These are phyloP conservation scores for Solanum chilense DNA, from an alignment of 257 asterid genomes.

Conservation along the genomic window DNA sequence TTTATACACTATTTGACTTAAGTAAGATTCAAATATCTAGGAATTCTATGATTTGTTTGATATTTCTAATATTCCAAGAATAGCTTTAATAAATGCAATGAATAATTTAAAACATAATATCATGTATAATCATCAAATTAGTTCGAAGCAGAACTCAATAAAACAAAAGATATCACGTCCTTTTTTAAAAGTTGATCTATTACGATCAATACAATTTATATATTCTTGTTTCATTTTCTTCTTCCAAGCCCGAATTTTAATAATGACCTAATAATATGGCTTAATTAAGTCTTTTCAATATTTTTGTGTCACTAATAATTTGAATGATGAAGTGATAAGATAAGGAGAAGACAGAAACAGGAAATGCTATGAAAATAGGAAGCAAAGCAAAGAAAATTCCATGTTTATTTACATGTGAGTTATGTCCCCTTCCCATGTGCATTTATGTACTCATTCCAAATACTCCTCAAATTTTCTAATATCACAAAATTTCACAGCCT, in stretches of 20 bases:
- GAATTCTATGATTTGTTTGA: no score
- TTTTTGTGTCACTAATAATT: not conserved
- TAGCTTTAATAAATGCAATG: not conserved
- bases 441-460: not conserved
- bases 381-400: conserved; percentile 12
- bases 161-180: not conserved
- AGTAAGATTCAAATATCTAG: no score
- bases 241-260: not conserved
- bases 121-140: not conserved
- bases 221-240: not conserved
- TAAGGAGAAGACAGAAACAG: not conserved
- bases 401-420: conserved; percentile 23
- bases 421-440: conserved; percentile 27
- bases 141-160: no score
- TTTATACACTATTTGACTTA: no score
- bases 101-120: not conserved
- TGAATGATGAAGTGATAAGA: not conserved
- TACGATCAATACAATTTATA: no score
- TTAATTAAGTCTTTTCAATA: not conserved
- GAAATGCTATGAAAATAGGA: conserved; percentile 7
- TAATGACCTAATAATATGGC: not conserved
- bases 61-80: not conserved
- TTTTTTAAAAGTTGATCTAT: no score
- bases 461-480: not conserved
- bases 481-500: not conserved